Base-by-base conservation (phyloP, 768 basidiomycete genomes). In the Lactarius indigo region DNA sequence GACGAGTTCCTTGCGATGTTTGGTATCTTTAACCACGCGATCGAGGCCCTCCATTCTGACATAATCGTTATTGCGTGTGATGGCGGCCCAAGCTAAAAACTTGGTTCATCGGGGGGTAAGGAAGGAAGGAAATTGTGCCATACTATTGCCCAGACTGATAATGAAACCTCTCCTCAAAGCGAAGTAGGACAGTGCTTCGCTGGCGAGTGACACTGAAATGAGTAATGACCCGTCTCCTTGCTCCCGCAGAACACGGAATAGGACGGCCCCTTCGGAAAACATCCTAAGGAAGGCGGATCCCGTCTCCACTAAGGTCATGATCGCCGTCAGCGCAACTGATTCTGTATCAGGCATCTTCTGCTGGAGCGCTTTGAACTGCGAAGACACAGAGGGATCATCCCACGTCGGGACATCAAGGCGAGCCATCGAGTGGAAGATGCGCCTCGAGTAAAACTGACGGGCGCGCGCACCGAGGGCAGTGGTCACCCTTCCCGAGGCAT, bases 361-460 rank as follows among this genome's bases (percentile, higher is more conserved):
- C 4, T 10, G 77, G n/a, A 82, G 79, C 33, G 83, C 75, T 59
- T 88, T 84, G 26, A 92, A 77, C 68, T 90, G 90, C 28, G 83
- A 79, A 69, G 87, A 86, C 9, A 91, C 79, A 9, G 82, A 81
- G 9, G 87, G 80, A 74, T 91, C 88, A 59, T 87, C 83, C 68
- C 85, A 92, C 0, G 91, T 91, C 2, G 90, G 89, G 3, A 91
- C 80, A 73, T 93, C 91, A 52, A 93, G 82, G 12, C 91, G 84
- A 31, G 84, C 85, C 74, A 88, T 82, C 9, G 88, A 86, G 26
- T 78, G 79, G 74, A 91, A 91, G 63, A 84, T 83, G 68, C 86
- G 87, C 15, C 83, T 74, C 3, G 87, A 80, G 72, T 88, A 91
- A 73, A 83, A 82, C 65, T 78, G 81, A 69, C 84, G 85, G 71